Base-by-base conservation (phyloP, 2,329 filamentous ascomycete species). In the Penicillium thymicola region DNA sequence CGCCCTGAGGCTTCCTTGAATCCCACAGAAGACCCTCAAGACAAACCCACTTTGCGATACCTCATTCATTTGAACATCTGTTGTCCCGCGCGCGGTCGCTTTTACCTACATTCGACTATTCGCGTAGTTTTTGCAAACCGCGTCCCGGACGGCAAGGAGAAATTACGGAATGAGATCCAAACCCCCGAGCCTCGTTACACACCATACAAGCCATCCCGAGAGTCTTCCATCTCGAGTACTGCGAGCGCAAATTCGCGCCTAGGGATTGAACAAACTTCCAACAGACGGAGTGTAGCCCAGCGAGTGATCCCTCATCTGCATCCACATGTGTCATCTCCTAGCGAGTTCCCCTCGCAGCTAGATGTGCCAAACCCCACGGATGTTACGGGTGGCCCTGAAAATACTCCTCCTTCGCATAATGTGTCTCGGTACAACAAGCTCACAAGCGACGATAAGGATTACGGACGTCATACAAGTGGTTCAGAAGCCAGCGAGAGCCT, bases 91-190 rank as follows among this genome's bases (percentile, higher is more conserved):
- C 89, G 87, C 61, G 91, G 90, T 6, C 86, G 92, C 13, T 96
- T 87, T 72, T 97, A 92, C 67, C 79, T 99, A 6, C 94, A 97
- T 78, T 95, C 94, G 67, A 91, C 85, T 65, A 89, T 97, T 57
- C 87, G 94, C 14, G 90, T 97, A 36, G 93, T 99, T 3, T 99
- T 99, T 71, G 94, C 94, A 52, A 97, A 97, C 70, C 86, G 94
- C 27, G 93, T 97, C 0, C 93, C 94, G 0, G 94, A 97, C 66
- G 93, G 91, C 40, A 96, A 97, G 70, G 93, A 97, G 74, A 93
- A 88, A 69, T 81, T 99, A 38, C 83, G 88, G 32, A 97, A 95
- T 67, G 94, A 99, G 71, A 88, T 93, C 5, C 92, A 94, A 37
- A 82, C 89, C 58, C 93, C 93, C 0, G 92, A 97, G 65, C 94